Evolutionary conservation across 176 grass and related monocot genomes (phyloP), one percentile per base, ranked within the genome.

Genomic region (Canna indica): DNA sequence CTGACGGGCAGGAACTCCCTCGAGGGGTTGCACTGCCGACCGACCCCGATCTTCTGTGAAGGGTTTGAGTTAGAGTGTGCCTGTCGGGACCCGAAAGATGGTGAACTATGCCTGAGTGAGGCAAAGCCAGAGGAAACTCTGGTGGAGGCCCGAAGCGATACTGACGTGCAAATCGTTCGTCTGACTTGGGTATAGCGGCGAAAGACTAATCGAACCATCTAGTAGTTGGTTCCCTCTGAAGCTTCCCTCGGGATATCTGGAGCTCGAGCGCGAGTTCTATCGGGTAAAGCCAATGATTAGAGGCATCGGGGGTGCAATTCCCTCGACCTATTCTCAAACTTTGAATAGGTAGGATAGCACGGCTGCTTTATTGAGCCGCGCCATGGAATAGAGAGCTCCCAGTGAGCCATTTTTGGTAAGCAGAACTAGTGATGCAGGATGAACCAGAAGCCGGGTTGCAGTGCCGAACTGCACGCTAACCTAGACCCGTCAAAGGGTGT

Each of bases 281-380:
- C 70, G 22, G 81, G 84, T 91, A 91, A 87, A 91, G 88, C 84
- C 77, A 87, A 91, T 87, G 84, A 90, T 81, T 90, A 90, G 84
- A 86, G 87, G 83, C 77, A 86, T 90, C 41, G 80, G 74, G 87
- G 87, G 78, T 74, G 77, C 83, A 90, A 86, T 41, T 71, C 81
- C 80, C 77, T 90, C 74, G 77, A 86, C 83, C 83, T 81, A 86
- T 86, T 90, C 83, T 86, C 87, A 90, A 90, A 90, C 87, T 86
- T 90, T 86, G 81, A 85, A 85, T 85, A 85, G 83, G 83, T 85
- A 81, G 78, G 83, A 75, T n/a, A n/a, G n/a, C n/a, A n/a, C n/a
- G n/a, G n/a, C n/a, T n/a, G n/a, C n/a, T n/a, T n/a, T n/a, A n/a
- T n/a, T n/a, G n/a, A n/a, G n/a, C n/a, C n/a, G n/a, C n/a, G n/a